These are phyloP conservation scores for Mycena maculata DNA, from an alignment of 768 basidiomycete species.

Conservation along the genomic window DNA sequence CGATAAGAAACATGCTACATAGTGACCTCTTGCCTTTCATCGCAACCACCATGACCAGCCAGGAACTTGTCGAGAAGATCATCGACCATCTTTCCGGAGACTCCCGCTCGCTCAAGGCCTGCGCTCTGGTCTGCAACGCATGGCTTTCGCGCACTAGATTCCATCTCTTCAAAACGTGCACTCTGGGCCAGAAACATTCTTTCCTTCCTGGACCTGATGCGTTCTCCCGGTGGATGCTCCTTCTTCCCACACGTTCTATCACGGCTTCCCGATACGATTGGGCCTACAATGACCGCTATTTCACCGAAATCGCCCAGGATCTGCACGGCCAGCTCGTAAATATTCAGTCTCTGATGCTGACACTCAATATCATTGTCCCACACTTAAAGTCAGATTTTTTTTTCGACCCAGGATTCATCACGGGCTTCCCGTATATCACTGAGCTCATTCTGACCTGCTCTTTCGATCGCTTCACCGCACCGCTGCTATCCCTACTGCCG, in stretches of 20 bases:
- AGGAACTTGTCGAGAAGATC: slow-evolving; percentile 13
- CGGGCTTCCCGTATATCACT: slow-evolving; percentile 6
- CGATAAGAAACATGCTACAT: no score
- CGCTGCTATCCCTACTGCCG: slow-evolving; percentile 3
- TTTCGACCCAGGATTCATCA: slow-evolving; percentile 1
- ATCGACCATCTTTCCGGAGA: background rate
- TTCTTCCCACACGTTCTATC: background rate
- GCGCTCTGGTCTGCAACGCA: background rate
- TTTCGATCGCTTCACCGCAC: background rate
- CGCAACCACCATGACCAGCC: background rate
- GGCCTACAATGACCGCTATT: background rate
- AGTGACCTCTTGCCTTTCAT: no score
- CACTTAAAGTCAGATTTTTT: background rate
- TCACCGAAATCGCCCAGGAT: background rate
- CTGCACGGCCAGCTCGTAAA: background rate
- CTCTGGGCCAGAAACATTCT: background rate
- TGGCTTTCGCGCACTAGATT: slow-evolving; percentile 4
- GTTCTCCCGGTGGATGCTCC: no score
- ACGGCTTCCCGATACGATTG: background rate
- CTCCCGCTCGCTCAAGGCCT: background rate
- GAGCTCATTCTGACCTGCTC: background rate
- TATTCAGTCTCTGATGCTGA: background rate
- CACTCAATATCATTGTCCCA: background rate
- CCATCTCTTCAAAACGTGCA: slow-evolving; percentile 2
- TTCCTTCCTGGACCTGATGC: no score